phyloP scores from a whole-genome alignment of 2,329 filamentous ascomycete species.

The Albifimbria verrucaria region DNA sequence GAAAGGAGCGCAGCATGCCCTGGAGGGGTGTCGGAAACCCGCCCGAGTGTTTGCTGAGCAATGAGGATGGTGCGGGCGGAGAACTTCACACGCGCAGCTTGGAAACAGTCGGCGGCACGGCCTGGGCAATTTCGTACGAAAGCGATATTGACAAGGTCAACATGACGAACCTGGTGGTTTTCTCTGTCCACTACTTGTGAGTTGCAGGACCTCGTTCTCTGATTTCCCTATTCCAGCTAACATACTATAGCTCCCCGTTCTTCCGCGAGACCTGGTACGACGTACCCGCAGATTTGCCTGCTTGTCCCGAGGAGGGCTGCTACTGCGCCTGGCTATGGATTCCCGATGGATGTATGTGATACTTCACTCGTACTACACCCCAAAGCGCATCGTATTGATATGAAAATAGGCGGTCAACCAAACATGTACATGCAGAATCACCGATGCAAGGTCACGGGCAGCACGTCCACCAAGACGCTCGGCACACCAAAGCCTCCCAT shows the following conservation, averaged over 20 bases:
- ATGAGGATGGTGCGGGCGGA: constrained; percentile 35
- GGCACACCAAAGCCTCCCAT: constrained; percentile 36
- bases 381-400: not conserved
- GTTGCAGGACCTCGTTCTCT: too few relatives aligned
- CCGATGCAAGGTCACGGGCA: constrained; percentile 44
- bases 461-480: constrained; percentile 36
- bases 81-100: constrained; percentile 44
- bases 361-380: not conserved
- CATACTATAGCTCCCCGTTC: constrained; percentile 20
- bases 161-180: constrained; percentile 50
- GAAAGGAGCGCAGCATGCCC: constrained; percentile 39
- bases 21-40: constrained; percentile 35
- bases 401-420: constrained; percentile 17
- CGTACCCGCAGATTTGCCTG: constrained; percentile 21
- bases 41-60: constrained; percentile 20
- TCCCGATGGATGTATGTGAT: constrained; percentile 21
- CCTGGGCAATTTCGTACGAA: constrained; percentile 49
- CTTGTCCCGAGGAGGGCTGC: constrained; percentile 23
- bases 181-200: constrained; percentile 41
- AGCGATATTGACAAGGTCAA: constrained; percentile 42
- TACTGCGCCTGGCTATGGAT: constrained; percentile 29
- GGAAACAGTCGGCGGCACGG: constrained; percentile 40
- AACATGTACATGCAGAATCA: constrained; percentile 45
- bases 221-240: not conserved
- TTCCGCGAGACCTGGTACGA: constrained; percentile 25